Conservation (phyloP, 345 rosid species). For the Adansonia digitata region DNA sequence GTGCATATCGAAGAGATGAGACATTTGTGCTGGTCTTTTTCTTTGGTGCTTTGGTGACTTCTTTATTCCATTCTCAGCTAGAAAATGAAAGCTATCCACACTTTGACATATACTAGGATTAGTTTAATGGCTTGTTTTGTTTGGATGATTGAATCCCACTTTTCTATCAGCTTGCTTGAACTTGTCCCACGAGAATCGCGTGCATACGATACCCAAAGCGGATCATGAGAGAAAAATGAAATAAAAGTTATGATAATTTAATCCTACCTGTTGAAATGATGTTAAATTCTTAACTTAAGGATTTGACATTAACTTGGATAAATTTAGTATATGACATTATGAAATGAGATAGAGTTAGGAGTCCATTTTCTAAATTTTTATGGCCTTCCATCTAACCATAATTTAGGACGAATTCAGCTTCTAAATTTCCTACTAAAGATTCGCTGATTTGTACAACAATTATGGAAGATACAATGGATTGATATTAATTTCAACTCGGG, state of each 20-base stretch:
- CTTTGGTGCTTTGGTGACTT: constrained; percentile 25
- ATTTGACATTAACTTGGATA: background rate
- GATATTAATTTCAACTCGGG: background rate
- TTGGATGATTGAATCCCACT: background rate
- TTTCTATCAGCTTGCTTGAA: background rate
- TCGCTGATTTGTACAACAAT: background rate
- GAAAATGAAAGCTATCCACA: background rate
- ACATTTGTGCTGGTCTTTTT: constrained; percentile 26
- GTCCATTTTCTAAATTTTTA: too few species aligned
- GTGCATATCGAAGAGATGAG: constrained; percentile 32
- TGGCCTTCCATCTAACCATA: too few species aligned
- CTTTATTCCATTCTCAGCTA: background rate
- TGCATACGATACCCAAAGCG: background rate
- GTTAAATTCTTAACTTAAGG: too few species aligned
- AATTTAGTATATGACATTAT: background rate
- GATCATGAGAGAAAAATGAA: background rate
- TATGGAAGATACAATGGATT: constrained; percentile 22
- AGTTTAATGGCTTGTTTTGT: background rate
- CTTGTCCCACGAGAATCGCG: background rate
- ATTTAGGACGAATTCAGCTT: background rate
- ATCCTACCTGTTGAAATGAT: too few species aligned
- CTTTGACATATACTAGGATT: background rate
- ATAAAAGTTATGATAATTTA: too few species aligned
- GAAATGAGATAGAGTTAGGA: too few species aligned
- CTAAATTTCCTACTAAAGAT: background rate